phyloP scores from a whole-genome alignment of 345 rosid species.

The Sonneratia caseolaris region DNA sequence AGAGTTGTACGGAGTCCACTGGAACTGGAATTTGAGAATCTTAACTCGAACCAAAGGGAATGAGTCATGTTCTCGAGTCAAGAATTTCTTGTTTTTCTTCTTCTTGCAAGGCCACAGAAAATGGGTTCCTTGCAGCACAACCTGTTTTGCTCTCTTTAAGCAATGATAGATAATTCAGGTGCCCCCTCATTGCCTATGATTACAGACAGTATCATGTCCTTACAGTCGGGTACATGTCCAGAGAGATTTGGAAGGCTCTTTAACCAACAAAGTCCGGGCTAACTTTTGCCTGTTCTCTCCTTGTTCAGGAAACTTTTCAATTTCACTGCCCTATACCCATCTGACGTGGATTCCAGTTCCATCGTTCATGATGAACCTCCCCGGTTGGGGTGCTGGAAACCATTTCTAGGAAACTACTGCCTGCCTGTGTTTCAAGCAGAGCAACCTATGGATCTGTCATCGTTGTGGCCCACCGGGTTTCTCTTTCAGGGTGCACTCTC shows the following conservation, averaged over 20 bases:
- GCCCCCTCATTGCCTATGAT: slow-evolving; percentile 1
- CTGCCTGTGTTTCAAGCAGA: no score
- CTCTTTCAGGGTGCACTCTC: neutral
- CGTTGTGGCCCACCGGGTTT: neutral
- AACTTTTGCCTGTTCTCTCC: neutral
- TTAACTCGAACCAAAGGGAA: slow-evolving; percentile 4
- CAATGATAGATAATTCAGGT: neutral
- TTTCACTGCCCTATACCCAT: neutral
- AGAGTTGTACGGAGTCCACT: slow-evolving; percentile 7
- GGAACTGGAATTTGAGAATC: slow-evolving; percentile 12
- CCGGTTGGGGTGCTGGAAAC: neutral
- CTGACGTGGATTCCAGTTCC: neutral
- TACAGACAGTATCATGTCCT: neutral
- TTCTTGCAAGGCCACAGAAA: slow-evolving; percentile 15
- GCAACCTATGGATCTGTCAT: neutral
- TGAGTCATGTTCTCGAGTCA: slow-evolving; percentile 16
- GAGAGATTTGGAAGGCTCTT: neutral
- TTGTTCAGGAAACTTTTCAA: neutral
- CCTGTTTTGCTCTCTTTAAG: slow-evolving; percentile 7
- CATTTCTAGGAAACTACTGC: neutral
- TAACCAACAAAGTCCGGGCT: neutral
- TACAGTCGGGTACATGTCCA: neutral
- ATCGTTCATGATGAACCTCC: neutral
- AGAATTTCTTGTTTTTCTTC: slow-evolving; percentile 16
- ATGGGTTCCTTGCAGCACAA: slow-evolving; percentile 14